Evolutionary conservation across 371 early-diverging fungal species (phyloP).

Genomic region (Mortierella sp.): DNA sequence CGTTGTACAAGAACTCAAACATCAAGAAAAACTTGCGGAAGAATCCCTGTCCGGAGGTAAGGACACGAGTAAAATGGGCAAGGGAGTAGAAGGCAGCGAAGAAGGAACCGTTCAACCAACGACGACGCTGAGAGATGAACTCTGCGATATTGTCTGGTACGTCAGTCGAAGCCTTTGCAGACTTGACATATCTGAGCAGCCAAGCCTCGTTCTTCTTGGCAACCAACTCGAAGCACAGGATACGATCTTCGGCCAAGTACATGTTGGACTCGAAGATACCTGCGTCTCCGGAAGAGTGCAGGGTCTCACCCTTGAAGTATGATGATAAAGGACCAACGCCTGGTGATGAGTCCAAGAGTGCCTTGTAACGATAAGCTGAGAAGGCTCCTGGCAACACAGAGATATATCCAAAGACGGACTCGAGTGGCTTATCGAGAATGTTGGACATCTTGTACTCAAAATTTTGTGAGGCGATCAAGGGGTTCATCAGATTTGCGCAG

Average conservation of each 20-base stretch:
- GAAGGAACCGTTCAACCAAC: constrained; percentile 82
- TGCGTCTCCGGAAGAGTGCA: constrained; percentile 47
- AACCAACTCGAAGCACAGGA: constrained; percentile 80
- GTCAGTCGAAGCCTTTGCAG: constrained; percentile 79
- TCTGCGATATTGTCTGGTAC: constrained; percentile 76
- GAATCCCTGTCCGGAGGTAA: constrained; percentile 72
- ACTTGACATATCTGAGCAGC: constrained; percentile 76
- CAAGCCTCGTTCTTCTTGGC: constrained; percentile 75
- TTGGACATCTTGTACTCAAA: constrained; percentile 89
- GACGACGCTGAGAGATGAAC: constrained; percentile 76
- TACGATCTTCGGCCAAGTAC: constrained; percentile 84
- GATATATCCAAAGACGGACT: constrained; percentile 87
- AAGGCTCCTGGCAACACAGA: constrained; percentile 84
- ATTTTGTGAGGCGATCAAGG: constrained; percentile 84
- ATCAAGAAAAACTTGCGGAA: constrained; percentile 82
- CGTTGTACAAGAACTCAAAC: constrained; percentile 79
- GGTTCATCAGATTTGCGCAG: constrained; percentile 68
- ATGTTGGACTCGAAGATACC: constrained; percentile 78
- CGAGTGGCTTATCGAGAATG: constrained; percentile 88
- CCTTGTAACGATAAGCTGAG: constrained; percentile 75
- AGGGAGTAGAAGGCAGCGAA: constrained; percentile 81
- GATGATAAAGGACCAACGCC: constrained; percentile 71
- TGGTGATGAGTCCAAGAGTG: constrained; percentile 63
- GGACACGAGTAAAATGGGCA: constrained; percentile 73
- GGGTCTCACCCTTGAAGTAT: constrained; percentile 76